Evolutionary conservation across 306 rosid genomes (phyloP).

Genomic region (Quercus berberidifolia): DNA sequence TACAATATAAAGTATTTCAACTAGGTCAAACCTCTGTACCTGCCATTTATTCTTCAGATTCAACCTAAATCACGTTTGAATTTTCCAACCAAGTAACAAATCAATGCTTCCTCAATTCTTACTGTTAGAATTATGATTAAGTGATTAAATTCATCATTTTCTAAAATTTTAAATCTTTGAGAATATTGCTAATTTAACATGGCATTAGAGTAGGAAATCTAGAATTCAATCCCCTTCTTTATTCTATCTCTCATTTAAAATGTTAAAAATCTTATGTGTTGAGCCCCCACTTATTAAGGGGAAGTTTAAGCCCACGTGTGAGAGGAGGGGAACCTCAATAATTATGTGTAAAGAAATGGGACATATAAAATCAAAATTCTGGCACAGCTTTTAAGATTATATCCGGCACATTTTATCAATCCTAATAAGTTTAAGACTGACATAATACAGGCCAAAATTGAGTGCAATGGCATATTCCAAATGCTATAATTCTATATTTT

Average conservation of each 20-base stretch:
- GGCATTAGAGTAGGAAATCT: no score
- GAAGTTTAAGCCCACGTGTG: no score
- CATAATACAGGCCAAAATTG: neutral
- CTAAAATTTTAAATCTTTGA: no score
- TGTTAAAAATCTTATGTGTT: no score
- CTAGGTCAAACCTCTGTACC: neutral
- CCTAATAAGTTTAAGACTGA: no score
- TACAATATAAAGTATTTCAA: neutral
- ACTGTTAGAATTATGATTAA: neutral
- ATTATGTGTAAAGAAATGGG: neutral
- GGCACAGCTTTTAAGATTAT: no score
- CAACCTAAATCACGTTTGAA: neutral
- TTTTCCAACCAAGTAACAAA: neutral
- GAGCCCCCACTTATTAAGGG: no score
- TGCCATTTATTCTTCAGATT: neutral
- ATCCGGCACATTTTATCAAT: no score
- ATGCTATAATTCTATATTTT: neutral
- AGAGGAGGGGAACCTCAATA: fast-evolving
- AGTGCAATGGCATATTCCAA: neutral
- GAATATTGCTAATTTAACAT: no score
- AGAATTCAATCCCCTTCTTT: no score
- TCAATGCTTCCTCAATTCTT: neutral
- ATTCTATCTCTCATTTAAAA: no score
- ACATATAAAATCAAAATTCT: neutral
- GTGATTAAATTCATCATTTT: no score